Base-by-base conservation (phyloP, 495 filamentous ascomycete genomes). In the Penicilliopsis zonata region DNA sequence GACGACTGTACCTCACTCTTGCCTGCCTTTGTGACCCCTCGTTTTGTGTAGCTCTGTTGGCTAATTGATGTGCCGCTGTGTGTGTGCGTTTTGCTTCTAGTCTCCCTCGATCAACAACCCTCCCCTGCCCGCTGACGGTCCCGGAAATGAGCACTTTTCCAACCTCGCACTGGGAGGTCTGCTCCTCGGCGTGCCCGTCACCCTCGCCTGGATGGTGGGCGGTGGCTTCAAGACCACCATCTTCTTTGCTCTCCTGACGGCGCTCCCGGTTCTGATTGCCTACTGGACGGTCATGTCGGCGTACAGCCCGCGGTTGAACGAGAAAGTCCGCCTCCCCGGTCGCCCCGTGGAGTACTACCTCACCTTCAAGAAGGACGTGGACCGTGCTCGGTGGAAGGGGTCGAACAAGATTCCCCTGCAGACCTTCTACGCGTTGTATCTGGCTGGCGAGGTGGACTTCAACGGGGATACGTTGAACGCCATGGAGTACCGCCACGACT, bases 401-500 rank as follows among this genome's bases (percentile, higher is more conserved):
- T 67, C 63, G 44, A 74, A 63, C 54, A 74, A 69, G 48, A 75
- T 80, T 23, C 72, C 76, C 7, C 71, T 80, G 64, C 65, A 76
- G 39, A 70, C 68, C 4, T 78, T 80, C 49, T 68, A 74, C 30
- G 76, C 79, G 49, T 78, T 65, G 66, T 80, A 78, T 56, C 73
- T 79, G 41, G 57, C 68, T 28, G 68, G 69, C 30, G 50, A 69
- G 20, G 75, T 79, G 5, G 68, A 74, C 36, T 77, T 80, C 60
- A 79, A 74, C 34, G 72, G 73, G 19, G 75, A 80, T 40, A 53
- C 56, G 15, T 47, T 79, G 28, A 73, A 78, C 34, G 44, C 63
- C 27, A 43, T 80, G 45, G 76, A 80, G 45, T 75, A 74, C 52
- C 44, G 76, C 3, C 76, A 80, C 49, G 76, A 80, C 43, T 80